Conservation (phyloP, 1,284 basidiomycete species). For the Naganishia liquefaciens region DNA sequence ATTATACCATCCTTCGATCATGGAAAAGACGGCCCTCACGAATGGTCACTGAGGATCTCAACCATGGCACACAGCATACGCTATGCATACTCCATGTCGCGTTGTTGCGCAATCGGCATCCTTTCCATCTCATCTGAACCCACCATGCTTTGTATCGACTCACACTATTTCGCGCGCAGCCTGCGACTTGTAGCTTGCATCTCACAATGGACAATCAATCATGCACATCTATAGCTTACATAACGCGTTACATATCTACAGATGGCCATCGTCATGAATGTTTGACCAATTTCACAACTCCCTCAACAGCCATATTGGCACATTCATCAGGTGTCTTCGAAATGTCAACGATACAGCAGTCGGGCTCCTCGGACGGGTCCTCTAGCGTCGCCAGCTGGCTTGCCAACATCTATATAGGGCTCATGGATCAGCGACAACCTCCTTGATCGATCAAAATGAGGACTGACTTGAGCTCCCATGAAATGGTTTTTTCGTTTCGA, state of each 20-base stretch:
- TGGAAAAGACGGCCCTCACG: neutral
- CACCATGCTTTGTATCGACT: neutral
- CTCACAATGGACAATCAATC: neutral
- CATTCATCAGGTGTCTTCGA: conserved; percentile 22
- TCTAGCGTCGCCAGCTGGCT: conserved; percentile 81
- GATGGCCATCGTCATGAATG: neutral
- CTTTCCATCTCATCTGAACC: neutral
- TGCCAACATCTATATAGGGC: conserved; percentile 66
- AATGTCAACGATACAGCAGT: conserved; percentile 24
- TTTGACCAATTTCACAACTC: conserved; percentile 18
- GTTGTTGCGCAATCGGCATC: neutral
- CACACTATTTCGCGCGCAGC: too few species aligned
- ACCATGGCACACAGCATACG: too few species aligned
- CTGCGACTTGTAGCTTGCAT: too few species aligned
- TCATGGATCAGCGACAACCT: neutral
- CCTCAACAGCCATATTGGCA: conserved; percentile 18
- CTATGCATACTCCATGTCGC: neutral
- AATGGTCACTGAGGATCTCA: neutral
- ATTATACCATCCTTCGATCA: conserved; percentile 23
- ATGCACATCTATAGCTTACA: neutral
- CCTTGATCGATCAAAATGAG: neutral
- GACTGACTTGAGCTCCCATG: conserved; percentile 65
- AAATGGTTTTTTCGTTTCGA: conserved; percentile 73
- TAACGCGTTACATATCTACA: neutral
- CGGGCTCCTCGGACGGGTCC: conserved; percentile 57